Conservation (phyloP, 306 rosid genomes). For the Corylus avellana region DNA sequence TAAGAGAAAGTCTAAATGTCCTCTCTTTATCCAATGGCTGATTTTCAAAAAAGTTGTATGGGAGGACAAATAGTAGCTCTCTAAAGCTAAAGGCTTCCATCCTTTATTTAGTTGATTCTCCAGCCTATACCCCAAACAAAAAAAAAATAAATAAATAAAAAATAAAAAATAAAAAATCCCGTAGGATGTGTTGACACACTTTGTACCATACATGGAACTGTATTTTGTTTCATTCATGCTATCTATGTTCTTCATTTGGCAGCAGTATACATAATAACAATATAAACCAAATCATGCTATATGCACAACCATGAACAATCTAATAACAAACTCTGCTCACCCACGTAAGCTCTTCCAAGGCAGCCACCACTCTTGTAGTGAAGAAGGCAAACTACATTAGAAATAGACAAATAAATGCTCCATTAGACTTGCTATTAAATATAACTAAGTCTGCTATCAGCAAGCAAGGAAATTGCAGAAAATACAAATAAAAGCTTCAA, state of each 20-base stretch:
- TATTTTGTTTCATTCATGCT: not conserved
- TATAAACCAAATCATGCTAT: slow-evolving; percentile 12
- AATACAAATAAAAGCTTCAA: slow-evolving; percentile 10
- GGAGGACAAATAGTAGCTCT: no score
- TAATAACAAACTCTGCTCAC: slow-evolving; percentile 47
- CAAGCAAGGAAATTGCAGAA: slow-evolving; percentile 22
- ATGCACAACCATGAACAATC: slow-evolving; percentile 29
- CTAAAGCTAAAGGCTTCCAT: not conserved
- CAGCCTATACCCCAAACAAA: not conserved
- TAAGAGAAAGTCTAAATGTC: no score
- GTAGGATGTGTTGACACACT: not conserved
- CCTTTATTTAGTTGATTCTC: not conserved
- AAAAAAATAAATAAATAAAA: not conserved
- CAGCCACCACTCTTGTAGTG: slow-evolving; percentile 71
- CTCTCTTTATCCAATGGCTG: no score
- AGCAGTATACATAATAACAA: not conserved
- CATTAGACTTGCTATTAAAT: slow-evolving; percentile 14
- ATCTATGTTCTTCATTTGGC: not conserved
- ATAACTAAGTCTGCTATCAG: slow-evolving; percentile 1
- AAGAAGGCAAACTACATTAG: slow-evolving; percentile 84
- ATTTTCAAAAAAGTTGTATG: no score
- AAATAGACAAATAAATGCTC: slow-evolving; percentile 19
- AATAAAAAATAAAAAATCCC: not conserved
- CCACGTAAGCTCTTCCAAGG: slow-evolving; percentile 94
- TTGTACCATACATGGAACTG: not conserved